Evolutionary conservation across 768 basidiomycete genomes (phyloP).

Genomic region (Boletus rubroflammeus): DNA sequence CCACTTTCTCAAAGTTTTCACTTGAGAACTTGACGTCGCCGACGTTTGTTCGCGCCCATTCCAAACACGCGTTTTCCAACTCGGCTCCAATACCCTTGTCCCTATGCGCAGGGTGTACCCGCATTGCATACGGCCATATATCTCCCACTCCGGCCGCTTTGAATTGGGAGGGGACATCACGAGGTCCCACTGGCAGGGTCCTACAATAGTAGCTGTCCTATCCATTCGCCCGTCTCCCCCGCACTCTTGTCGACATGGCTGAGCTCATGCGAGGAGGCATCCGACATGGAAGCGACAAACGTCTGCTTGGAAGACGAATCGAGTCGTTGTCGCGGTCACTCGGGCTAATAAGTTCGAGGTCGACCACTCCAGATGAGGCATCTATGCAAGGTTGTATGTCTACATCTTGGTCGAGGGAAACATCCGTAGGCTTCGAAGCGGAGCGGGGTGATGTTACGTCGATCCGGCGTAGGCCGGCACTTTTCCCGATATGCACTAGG

Average conservation of each 20-base stretch:
- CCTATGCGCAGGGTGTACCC: constrained; percentile 29
- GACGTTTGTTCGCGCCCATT: constrained; percentile 23
- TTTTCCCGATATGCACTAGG: too few relatives aligned
- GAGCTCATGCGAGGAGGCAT: background rate
- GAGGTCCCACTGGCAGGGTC: constrained; percentile 16
- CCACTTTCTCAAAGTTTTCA: constrained; percentile 14
- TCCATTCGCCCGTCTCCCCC: constrained; percentile 12
- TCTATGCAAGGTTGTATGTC: too few relatives aligned
- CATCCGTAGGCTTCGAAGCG: too few relatives aligned
- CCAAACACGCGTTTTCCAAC: constrained; percentile 19
- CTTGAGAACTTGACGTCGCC: constrained; percentile 9
- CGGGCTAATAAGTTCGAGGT: too few relatives aligned
- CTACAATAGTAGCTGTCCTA: constrained; percentile 13
- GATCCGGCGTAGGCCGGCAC: too few relatives aligned
- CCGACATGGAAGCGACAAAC: constrained; percentile 12
- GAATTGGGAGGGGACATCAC: constrained; percentile 2
- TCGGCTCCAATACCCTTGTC: constrained; percentile 18
- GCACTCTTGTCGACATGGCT: background rate
- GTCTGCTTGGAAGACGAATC: constrained; percentile 11
- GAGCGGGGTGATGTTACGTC: too few relatives aligned
- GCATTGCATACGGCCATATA: constrained; percentile 22
- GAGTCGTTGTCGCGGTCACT: too few relatives aligned
- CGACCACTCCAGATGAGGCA: too few relatives aligned
- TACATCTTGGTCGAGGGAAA: too few relatives aligned
- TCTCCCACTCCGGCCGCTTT: constrained; percentile 13